Evolutionary conservation across 768 basidiomycete species (phyloP).

Genomic region (Mycena sanguinolenta): DNA sequence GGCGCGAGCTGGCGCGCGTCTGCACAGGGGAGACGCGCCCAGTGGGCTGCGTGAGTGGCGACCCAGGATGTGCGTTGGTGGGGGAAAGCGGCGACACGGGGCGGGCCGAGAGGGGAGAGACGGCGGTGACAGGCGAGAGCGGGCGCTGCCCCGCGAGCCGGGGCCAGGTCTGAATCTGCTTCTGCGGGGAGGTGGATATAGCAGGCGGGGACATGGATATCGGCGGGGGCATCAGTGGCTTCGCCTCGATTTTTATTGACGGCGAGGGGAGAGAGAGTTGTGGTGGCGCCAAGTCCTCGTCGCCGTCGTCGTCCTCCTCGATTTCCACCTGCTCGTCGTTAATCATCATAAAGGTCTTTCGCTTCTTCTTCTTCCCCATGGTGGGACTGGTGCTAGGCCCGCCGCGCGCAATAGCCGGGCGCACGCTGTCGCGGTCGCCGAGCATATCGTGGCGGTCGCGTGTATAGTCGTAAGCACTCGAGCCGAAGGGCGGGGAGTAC

Average conservation of each 20-base stretch:
- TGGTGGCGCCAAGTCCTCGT: background rate
- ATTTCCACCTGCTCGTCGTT: constrained; percentile 34
- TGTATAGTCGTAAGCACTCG: constrained; percentile 32
- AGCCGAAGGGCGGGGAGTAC: constrained; percentile 33
- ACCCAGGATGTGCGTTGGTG: too few species aligned
- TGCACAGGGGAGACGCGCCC: constrained; percentile 30
- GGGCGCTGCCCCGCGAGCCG: constrained; percentile 15
- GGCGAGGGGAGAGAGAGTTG: background rate
- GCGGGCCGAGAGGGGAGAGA: background rate
- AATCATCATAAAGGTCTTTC: constrained; percentile 30
- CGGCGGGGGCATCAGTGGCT: background rate
- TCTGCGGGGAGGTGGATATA: background rate
- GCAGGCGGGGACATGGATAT: background rate
- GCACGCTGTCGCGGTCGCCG: background rate
- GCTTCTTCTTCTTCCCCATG: constrained; percentile 20
- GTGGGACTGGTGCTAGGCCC: background rate
- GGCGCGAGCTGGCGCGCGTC: constrained; percentile 33
- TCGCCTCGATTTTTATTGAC: background rate
- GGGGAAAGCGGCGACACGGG: constrained; percentile 6
- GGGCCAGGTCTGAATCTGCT: constrained; percentile 12
- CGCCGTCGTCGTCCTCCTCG: constrained; percentile 30
- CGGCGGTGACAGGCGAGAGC: constrained; percentile 3
- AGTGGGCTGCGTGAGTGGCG: background rate
- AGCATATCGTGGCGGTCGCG: constrained; percentile 15
- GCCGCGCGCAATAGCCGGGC: background rate